Evolutionary conservation across 1,139 yeast species (phyloP).

Genomic region (Yamadazyma triangularis): DNA sequence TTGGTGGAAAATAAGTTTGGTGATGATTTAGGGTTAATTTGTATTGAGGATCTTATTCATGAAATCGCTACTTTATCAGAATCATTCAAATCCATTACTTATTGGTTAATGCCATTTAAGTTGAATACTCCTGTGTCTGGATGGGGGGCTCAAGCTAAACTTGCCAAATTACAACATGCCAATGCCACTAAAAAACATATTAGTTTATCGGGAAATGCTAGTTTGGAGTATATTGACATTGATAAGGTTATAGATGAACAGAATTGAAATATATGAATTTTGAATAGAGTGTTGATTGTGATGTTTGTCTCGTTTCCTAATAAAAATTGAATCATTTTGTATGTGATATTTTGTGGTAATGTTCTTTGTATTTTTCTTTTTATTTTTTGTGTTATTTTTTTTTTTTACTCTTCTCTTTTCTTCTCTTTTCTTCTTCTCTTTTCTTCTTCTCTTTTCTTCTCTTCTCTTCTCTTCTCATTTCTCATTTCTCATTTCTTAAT

Average conservation of each 20-base stretch:
- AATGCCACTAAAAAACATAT: slow-evolving; percentile 42
- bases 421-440: too few species aligned
- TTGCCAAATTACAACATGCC: slow-evolving; percentile 44
- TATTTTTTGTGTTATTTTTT: too few species aligned
- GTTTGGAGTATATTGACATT: slow-evolving; percentile 64
- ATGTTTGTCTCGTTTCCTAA: too few species aligned
- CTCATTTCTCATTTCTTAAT: too few species aligned
- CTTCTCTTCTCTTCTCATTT: too few species aligned
- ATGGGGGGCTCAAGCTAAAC: slow-evolving; percentile 59
- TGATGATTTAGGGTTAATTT: slow-evolving; percentile 59
- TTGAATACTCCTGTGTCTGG: slow-evolving; percentile 69
- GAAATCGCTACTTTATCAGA: slow-evolving; percentile 63
- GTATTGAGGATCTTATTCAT: slow-evolving; percentile 75
- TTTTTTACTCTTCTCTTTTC: too few species aligned
- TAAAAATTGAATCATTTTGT: too few species aligned
- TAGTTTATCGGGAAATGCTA: slow-evolving; percentile 61
- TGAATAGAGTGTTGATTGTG: too few species aligned
- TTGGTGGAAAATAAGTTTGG: slow-evolving; percentile 71
- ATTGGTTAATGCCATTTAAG: slow-evolving; percentile 66
- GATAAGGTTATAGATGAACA: slow-evolving; percentile 62
- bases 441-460: too few species aligned
- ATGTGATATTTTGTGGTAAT: too few species aligned
- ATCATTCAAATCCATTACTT: slow-evolving; percentile 52
- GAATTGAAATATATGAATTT: too few species aligned
- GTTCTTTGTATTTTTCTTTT: too few species aligned